Conservation (phyloP, 2,329 filamentous ascomycete genomes). For the Paraphoma sp. region DNA sequence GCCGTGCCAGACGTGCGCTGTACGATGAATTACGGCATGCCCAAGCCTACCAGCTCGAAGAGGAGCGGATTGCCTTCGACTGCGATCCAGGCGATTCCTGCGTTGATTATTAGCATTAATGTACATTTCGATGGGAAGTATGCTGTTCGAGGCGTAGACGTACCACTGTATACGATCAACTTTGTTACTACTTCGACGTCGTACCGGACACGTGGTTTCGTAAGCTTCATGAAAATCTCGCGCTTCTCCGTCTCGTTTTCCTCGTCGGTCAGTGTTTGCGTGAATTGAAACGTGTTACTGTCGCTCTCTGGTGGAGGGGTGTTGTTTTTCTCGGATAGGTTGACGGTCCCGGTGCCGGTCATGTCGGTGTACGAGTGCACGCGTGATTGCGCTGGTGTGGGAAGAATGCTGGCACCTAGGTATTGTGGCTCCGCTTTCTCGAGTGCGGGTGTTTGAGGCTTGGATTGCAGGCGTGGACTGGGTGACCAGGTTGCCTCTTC, state of each 20-base stretch:
- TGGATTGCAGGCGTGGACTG: conserved; percentile 10
- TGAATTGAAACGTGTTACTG: conserved; percentile 28
- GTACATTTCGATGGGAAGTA: background rate
- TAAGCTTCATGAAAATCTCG: conserved; percentile 83
- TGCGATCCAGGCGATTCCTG: conserved; percentile 83
- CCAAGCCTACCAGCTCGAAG: conserved; percentile 68
- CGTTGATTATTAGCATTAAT: too few relatives aligned
- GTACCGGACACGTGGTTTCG: conserved; percentile 88
- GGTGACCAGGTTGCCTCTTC: conserved; percentile 35
- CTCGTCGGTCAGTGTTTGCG: conserved; percentile 35
- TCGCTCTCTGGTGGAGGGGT: conserved; percentile 39
- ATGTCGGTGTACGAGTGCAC: conserved; percentile 73
- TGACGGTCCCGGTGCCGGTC: conserved; percentile 71
- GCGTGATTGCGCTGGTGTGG: conserved; percentile 54
- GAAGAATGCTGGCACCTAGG: conserved; percentile 53
- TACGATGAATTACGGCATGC: conserved; percentile 25
- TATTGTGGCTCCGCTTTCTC: conserved; percentile 39
- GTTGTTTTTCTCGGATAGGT: conserved; percentile 8
- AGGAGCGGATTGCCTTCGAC: conserved; percentile 76
- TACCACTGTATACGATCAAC: conserved; percentile 90
- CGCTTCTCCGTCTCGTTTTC: conserved; percentile 50
- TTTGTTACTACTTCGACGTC: conserved; percentile 99
- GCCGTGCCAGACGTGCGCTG: background rate
- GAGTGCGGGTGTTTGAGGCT: conserved; percentile 38
- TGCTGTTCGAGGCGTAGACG: conserved; percentile 37